Conservation (phyloP, 2,329 filamentous ascomycete genomes). For the Sclerotinia spermophila region DNA sequence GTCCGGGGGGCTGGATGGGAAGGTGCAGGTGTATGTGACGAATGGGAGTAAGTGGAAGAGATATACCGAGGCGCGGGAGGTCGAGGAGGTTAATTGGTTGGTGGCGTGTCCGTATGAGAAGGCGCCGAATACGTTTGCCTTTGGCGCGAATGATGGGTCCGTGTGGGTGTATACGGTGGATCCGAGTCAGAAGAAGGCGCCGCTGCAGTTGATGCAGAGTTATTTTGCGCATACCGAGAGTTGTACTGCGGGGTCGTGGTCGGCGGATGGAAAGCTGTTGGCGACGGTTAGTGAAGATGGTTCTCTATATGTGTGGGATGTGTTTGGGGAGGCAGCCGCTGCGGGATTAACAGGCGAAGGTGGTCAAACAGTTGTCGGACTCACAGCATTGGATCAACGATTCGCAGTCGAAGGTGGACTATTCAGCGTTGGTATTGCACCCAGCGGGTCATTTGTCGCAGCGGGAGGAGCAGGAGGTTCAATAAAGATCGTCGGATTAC, state of each 20-base stretch:
- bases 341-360: constrained; percentile 54
- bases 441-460: constrained; percentile 73
- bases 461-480: constrained; percentile 85
- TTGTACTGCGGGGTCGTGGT: constrained; percentile 90
- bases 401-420: constrained; percentile 90
- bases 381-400: constrained; percentile 79
- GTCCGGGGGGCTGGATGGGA: constrained; percentile 85
- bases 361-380: constrained; percentile 65
- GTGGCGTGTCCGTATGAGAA: constrained; percentile 65
- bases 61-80: constrained; percentile 77
- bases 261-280: constrained; percentile 78
- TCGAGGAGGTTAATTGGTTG: constrained; percentile 94
- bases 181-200: constrained; percentile 53
- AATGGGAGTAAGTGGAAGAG: constrained; percentile 58
- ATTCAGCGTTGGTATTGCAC: constrained; percentile 81
- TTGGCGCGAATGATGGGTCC: constrained; percentile 85
- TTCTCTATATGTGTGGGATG: constrained; percentile 86
- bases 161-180: constrained; percentile 96
- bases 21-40: constrained; percentile 58
- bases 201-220: constrained; percentile 79
- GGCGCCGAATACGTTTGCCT: constrained; percentile 76
- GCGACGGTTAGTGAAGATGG: constrained; percentile 87
- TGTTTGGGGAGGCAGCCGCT: constrained; percentile 38
- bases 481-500: constrained; percentile 81
- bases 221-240: constrained; percentile 87